A percentile compares a stretch with the other conserved stretches of the same genome.
Conservation (phyloP, 1,284 basidiomycete species). For the Grifola frondosa region DNA sequence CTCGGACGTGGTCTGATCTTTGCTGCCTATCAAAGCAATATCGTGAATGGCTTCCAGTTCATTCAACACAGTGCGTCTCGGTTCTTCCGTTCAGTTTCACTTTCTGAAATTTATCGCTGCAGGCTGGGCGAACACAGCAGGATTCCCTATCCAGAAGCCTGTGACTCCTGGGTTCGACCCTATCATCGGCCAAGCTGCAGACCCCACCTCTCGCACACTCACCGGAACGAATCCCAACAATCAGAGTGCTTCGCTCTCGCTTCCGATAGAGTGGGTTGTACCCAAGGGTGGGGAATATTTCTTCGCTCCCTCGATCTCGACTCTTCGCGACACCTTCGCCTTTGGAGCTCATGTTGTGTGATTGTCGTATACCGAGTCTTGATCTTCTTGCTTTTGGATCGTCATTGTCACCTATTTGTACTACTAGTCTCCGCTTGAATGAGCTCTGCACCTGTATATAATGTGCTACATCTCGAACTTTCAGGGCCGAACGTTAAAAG, state of each 20-base stretch:
- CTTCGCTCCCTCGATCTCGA: slow-evolving; percentile 41
- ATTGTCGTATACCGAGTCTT: neutral
- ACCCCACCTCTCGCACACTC: slow-evolving; percentile 31
- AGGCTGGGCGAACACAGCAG: slow-evolving; percentile 33
- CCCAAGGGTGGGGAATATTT: slow-evolving; percentile 45
- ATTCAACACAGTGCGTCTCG: slow-evolving; percentile 36
- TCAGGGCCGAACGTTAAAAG: no score
- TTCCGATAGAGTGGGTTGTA: slow-evolving; percentile 32
- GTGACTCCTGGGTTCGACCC: slow-evolving; percentile 31
- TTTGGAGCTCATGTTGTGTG: neutral
- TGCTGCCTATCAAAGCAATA: slow-evolving; percentile 47
- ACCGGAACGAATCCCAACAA: slow-evolving; percentile 42
- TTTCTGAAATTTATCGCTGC: neutral
- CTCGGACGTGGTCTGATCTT: slow-evolving; percentile 52
- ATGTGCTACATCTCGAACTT: no score
- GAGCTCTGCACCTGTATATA: no score
- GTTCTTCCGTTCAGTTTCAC: neutral
- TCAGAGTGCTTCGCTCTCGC: slow-evolving; percentile 23
- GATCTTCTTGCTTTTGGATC: no score
- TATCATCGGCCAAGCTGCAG: slow-evolving; percentile 45
- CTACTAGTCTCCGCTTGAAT: no score
- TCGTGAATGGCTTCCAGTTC: slow-evolving; percentile 48
- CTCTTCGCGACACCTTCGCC: slow-evolving; percentile 26
- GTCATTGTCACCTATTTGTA: no score
- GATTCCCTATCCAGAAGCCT: slow-evolving; percentile 26